phyloP scores from a whole-genome alignment of 73 alveolate species.

The Tetrahymena borealis region DNA sequence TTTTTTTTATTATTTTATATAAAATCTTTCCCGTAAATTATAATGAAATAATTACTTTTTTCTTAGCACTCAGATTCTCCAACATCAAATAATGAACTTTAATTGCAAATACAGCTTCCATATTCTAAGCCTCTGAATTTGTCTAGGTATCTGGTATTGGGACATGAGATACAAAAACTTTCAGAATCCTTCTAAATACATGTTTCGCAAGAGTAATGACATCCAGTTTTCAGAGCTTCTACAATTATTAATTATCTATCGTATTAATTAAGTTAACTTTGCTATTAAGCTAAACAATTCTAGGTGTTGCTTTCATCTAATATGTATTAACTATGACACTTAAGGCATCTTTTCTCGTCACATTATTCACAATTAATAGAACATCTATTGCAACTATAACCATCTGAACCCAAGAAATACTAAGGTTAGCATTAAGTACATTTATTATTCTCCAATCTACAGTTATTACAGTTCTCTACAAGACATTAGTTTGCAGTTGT shows the following conservation, averaged over 20 bases:
- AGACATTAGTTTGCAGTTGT: background rate
- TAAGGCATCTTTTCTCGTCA: background rate
- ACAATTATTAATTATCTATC: background rate
- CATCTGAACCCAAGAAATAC: background rate
- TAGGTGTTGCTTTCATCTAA: background rate
- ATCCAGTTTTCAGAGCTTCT: background rate
- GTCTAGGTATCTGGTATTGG: background rate
- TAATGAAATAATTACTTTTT: background rate
- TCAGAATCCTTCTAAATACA: background rate
- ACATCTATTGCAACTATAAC: background rate
- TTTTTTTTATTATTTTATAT: background rate
- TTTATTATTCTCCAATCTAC: background rate
- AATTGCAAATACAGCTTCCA: background rate
- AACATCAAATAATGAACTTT: background rate
- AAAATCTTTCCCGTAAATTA: background rate
- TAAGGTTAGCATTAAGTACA: background rate
- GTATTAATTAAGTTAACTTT: background rate
- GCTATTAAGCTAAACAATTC: background rate
- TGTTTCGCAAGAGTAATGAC: background rate
- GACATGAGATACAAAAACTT: background rate
- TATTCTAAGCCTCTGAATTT: background rate
- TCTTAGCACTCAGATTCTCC: background rate
- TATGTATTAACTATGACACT: background rate
- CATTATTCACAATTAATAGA: background rate
- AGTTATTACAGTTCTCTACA: background rate